Percentiles rank a stretch among this genome's conserved stretches.
Evolutionary conservation across 2,329 filamentous ascomycete species (phyloP).

Genomic region (Xylariaceae sp.): DNA sequence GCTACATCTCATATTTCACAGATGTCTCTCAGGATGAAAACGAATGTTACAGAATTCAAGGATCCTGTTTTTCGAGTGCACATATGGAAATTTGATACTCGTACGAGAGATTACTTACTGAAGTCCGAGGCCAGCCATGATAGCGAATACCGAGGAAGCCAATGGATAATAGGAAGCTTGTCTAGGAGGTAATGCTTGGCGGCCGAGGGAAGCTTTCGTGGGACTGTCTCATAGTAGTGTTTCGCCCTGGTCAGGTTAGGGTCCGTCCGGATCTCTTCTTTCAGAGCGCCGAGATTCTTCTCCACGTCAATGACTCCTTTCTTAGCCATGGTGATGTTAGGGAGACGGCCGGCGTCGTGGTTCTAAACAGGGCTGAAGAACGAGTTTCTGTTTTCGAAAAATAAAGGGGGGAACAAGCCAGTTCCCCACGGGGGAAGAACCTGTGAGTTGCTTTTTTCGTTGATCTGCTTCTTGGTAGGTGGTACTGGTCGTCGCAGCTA

Average conservation of each 20-base stretch:
- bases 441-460: no score
- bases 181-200: constrained; percentile 52
- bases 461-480: no score
- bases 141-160: constrained; percentile 57
- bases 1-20: not conserved
- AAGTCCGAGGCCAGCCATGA: constrained; percentile 58
- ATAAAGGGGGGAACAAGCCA: no score
- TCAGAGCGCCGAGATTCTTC: constrained; percentile 20
- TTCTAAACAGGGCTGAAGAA: not conserved
- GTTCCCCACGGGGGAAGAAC: no score
- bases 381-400: no score
- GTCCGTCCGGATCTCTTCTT: constrained; percentile 35
- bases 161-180: constrained; percentile 57
- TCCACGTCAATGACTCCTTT: constrained; percentile 14
- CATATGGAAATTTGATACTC: not conserved
- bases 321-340: constrained; percentile 16
- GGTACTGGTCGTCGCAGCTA: no score
- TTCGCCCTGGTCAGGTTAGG: constrained; percentile 34
- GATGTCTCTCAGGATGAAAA: not conserved
- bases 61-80: not conserved
- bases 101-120: constrained; percentile 24
- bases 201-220: constrained; percentile 44
- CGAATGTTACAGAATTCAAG: no score
- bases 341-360: not conserved
- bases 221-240: constrained; percentile 29